Conservation (phyloP, 257 asterid genomes). For the Plectranthus barbatus region DNA sequence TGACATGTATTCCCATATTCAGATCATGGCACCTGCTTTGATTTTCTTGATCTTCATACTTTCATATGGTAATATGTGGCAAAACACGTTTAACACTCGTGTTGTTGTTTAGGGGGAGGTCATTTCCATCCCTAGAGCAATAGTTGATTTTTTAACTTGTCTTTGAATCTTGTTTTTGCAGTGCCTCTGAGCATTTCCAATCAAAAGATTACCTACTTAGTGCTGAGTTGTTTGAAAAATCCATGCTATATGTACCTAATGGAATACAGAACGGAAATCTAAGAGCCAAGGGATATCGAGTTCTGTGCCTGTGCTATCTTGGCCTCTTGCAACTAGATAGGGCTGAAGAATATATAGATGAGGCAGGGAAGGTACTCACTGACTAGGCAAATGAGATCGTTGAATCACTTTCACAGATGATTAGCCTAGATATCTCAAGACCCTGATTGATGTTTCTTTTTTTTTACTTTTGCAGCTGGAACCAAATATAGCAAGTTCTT, state of each 20-base stretch:
- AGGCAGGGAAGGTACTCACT: constrained; percentile 78
- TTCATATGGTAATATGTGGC: constrained; percentile 7
- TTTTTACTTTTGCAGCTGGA: constrained; percentile 69
- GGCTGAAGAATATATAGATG: constrained; percentile 92
- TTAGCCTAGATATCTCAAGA: constrained; percentile 1
- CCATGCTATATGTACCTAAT: constrained; percentile 72
- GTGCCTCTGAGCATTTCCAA: constrained; percentile 82
- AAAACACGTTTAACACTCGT: neutral
- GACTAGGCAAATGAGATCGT: neutral
- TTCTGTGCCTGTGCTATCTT: constrained; percentile 79
- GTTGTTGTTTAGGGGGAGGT: neutral
- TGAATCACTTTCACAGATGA: neutral
- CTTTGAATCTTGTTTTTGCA: constrained; percentile 25
- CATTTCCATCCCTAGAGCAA: neutral
- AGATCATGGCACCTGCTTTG: no score
- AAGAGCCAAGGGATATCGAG: constrained; percentile 87
- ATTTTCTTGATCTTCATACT: no score
- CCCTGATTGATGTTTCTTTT: constrained; percentile 12
- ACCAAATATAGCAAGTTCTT: constrained; percentile 76
- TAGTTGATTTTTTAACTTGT: constrained; percentile 1
- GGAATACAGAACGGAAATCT: constrained; percentile 71
- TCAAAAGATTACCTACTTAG: constrained; percentile 66
- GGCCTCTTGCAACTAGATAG: constrained; percentile 82
- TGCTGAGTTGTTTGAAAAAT: constrained; percentile 87
- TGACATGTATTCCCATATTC: neutral